These are phyloP conservation scores for Eimeria brunetti DNA, from an alignment of 169 alveolate genomes.

Conservation along the genomic window DNA sequence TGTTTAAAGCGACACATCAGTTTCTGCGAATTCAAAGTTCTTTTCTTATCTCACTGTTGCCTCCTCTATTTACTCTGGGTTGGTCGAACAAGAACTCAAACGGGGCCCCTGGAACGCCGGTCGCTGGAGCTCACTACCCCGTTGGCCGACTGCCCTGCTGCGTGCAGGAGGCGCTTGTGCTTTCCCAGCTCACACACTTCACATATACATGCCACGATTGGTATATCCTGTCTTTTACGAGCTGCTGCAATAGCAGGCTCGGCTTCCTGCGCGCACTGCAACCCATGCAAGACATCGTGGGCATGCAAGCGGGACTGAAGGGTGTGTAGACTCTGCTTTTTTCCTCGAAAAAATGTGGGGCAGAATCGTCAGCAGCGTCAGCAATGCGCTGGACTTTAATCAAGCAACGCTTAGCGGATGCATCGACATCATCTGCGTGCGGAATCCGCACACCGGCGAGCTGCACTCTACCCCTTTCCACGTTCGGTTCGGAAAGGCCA, in stretches of 20 bases:
- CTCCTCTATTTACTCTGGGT: neutral
- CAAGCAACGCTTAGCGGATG: slow-evolving; percentile 96
- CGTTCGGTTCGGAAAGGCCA: slow-evolving; percentile 98
- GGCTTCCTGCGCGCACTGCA: neutral
- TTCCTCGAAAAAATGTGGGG: slow-evolving; percentile 91
- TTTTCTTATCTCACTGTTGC: neutral
- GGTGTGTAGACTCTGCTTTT: slow-evolving; percentile 42
- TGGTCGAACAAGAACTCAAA: neutral
- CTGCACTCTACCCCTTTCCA: slow-evolving; percentile 96
- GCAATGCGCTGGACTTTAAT: slow-evolving; percentile 93
- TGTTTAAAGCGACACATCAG: neutral
- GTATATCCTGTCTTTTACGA: neutral
- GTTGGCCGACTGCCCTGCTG: slow-evolving; percentile 43
- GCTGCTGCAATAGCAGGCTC: slow-evolving; percentile 39
- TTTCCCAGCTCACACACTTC: slow-evolving; percentile 20
- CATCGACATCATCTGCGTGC: slow-evolving; percentile 95
- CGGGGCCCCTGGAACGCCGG: slow-evolving; percentile 7
- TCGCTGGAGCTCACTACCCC: slow-evolving; percentile 18
- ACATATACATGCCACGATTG: slow-evolving; percentile 22
- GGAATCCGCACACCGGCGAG: slow-evolving; percentile 88
- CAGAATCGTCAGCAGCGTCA: slow-evolving; percentile 93
- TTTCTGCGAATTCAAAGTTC: neutral
- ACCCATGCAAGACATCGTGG: slow-evolving; percentile 34
- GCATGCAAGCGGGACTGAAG: slow-evolving; percentile 17
- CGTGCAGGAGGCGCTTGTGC: slow-evolving; percentile 50